Evolutionary conservation across 2,329 filamentous ascomycete genomes (phyloP), one percentile per base, ranked within the genome.

Genomic region (Claviceps monticola): DNA sequence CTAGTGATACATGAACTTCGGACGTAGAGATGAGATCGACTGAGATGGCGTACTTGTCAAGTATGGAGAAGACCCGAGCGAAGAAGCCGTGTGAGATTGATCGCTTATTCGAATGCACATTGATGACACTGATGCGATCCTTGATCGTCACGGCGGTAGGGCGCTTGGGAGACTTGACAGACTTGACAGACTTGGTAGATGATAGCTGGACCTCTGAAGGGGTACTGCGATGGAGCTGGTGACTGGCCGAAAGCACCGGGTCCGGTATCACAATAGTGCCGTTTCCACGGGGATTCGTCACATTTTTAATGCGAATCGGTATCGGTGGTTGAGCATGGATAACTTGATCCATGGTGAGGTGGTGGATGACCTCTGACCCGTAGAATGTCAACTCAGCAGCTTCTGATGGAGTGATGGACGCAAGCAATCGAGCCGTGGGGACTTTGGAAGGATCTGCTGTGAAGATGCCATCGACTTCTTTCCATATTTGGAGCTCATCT

Each of bases 1-100:
- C 93, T 82, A 98, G 90, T 50, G 90, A 96, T 23, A 98, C 90
- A 65, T 98, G 93, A 13, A 97, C 93, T 72, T 98, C 93, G 55
- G 84, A 90, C 2, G 89, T 95, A 46, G 91, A 95, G 65, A 98
- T 97, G 57, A 98, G 79, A 66, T 98, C 93, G 47, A 98, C 93
- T 0, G 88, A 94, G 54, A 98, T 79, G 59, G 84, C 80, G 73
- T 89, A 84, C 60, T 81, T 82, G 68, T 97, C 87, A 44, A 98
- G 78, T 54, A 95, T 93, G 54, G 82, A 84, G 67, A 98, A 98
- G 17, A 98, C 93, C 55, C 84, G 84, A 48, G 90, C 91, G 62
- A 98, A 86, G 71, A 98, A 98, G 44, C 90, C 91, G 66, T 97
- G 93, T 0, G 91, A 94, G 56, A 95, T 86, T 8, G 91, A 94